phyloP scores from a whole-genome alignment of 306 rosid species.

The Prosopis cineraria region DNA sequence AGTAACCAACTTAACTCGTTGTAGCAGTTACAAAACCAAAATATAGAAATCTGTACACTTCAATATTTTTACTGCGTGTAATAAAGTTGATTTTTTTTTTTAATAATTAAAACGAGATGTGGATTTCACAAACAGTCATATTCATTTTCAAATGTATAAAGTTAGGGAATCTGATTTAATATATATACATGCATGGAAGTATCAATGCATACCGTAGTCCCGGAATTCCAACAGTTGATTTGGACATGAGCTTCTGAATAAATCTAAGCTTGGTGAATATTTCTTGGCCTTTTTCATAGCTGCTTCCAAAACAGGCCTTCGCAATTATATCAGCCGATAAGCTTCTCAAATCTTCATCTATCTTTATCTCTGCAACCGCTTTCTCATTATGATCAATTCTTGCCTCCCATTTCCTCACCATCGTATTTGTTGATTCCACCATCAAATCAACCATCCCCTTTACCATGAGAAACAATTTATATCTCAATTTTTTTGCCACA shows the following conservation, averaged over 20 bases:
- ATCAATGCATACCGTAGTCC: slow-evolving; percentile 50
- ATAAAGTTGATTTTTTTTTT: neutral
- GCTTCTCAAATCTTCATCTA: slow-evolving; percentile 56
- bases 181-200: neutral
- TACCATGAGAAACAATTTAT: neutral
- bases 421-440: slow-evolving; percentile 53
- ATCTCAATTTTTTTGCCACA: too few species aligned
- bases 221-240: slow-evolving; percentile 52
- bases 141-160: neutral
- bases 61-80: too few species aligned
- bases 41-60: too few species aligned
- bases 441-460: slow-evolving; percentile 69
- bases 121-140: neutral
- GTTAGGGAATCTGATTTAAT: neutral
- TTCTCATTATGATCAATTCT: slow-evolving; percentile 51
- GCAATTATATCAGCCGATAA: slow-evolving; percentile 69
- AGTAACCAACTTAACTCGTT: too few species aligned
- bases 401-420: slow-evolving; percentile 56
- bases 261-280: slow-evolving; percentile 66
- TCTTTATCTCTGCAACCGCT: slow-evolving; percentile 43
- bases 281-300: slow-evolving; percentile 58
- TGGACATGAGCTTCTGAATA: slow-evolving; percentile 56
- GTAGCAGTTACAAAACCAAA: too few species aligned
- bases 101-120: neutral
- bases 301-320: slow-evolving; percentile 73